Conservation (phyloP, 371 early-diverging fungal species). For the Lichtheimia hyalospora region DNA sequence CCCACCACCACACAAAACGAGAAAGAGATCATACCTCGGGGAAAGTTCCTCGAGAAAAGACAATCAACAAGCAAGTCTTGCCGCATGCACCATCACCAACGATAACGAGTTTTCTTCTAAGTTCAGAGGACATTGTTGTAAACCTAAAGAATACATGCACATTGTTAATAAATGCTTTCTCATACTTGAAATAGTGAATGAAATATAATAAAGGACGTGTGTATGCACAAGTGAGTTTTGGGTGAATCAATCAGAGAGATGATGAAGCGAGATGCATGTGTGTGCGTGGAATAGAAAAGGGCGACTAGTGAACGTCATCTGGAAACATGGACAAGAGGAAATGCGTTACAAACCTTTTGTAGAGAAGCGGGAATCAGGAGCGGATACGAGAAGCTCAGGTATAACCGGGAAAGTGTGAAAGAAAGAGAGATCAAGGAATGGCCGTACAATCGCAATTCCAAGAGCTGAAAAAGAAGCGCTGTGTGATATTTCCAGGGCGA, state of each 20-base stretch:
- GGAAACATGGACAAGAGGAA: not conserved
- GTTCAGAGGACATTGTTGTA: conserved; percentile 51
- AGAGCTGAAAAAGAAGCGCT: conserved; percentile 1
- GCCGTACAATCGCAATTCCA: conserved; percentile 1
- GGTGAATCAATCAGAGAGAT: no score
- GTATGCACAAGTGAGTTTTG: no score
- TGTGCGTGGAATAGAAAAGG: no score
- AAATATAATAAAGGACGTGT: no score
- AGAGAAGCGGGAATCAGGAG: conserved; percentile 12
- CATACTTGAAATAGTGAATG: no score
- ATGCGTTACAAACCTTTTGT: conserved; percentile 3
- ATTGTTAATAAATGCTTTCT: no score
- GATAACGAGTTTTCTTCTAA: conserved; percentile 92
- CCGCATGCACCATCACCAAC: conserved; percentile 97
- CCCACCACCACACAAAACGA: not conserved
- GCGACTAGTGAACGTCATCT: no score
- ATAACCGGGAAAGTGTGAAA: conserved; percentile 7
- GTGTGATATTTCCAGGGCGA: no score
- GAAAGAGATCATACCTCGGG: conserved; percentile 65
- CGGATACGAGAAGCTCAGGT: conserved; percentile 6
- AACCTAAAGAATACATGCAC: not conserved
- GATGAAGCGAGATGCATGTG: no score
- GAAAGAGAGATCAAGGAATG: conserved; percentile 1
- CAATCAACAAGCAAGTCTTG: conserved; percentile 93
- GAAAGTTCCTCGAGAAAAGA: conserved; percentile 85